Base-by-base conservation (phyloP, 345 rosid genomes). In the Aquilaria sinensis region DNA sequence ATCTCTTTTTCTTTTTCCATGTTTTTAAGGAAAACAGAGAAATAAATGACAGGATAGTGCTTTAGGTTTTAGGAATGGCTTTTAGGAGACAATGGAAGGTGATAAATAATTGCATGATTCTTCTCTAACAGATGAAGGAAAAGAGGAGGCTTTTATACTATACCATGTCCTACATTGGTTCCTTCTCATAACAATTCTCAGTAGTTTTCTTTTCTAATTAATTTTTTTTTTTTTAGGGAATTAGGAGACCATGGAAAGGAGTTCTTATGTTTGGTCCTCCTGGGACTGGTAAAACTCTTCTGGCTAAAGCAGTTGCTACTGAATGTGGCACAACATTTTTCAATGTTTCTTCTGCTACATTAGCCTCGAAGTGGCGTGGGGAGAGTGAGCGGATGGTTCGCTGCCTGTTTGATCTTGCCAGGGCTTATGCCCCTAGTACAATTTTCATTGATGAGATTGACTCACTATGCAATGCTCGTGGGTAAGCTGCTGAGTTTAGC, bases 251-350 rank as follows among this genome's bases (percentile, higher is more conserved):
- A 0, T 91, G 99, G 99, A 95, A 95, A 80, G 99, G 99, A 59
- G 98, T 92, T 48, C 96, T 92, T 63, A 92, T 92, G 98, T 92
- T 92, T 87, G 98, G 98, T 57, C 98, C 98, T 58, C 98, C 98
- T 11, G 98, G 98, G 72, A 92, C 98, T 51, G 96, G 98, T 59
- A 92, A 92, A 83, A 92, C 98, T 2, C 77, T 92, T 64, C 79
- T 92, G 63, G 98, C 98, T 23, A 92, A 92, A 78, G 98, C 98
- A 57, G 98, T 92, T 72, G 98, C 98, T 65, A 92, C 98, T 2
- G 98, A 92, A 72, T 92, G 96, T 72, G 96, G 98, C 43, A 92
- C 98, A 56, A 92, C 98, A 4, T 92, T 92, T 76, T 92, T 92
- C 75, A 92, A 92, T 67, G 98, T 92, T 59, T 92, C 98, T 63